Evolutionary conservation across 2,329 filamentous ascomycete genomes (phyloP).

Genomic region (Stenocarpella maydis): DNA sequence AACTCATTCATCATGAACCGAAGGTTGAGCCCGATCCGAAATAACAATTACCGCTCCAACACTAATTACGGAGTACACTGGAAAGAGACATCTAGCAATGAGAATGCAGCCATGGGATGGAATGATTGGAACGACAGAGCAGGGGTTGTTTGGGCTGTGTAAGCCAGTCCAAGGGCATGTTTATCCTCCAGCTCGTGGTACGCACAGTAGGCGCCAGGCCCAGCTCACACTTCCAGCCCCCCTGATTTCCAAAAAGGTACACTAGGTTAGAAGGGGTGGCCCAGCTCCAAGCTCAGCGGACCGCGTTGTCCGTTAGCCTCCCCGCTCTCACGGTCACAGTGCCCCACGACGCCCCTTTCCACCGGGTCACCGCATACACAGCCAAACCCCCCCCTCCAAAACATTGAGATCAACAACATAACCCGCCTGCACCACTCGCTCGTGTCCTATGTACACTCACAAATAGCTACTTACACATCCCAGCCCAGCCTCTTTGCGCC

Average conservation of each 20-base stretch:
- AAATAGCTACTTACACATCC: background rate
- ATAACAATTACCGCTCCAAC: too few species aligned
- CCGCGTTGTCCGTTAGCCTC: background rate
- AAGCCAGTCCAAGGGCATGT: background rate
- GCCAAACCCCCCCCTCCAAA: background rate
- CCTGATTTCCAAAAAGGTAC: conserved; percentile 14
- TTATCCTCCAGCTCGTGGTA: background rate
- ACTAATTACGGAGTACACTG: too few species aligned
- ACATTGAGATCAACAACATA: conserved; percentile 29
- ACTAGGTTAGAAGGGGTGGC: conserved; percentile 20
- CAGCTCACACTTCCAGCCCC: conserved; percentile 17
- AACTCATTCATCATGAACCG: too few species aligned
- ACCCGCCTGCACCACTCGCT: conserved; percentile 23
- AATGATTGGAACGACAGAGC: background rate
- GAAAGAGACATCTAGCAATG: too few species aligned
- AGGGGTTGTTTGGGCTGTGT: too few species aligned
- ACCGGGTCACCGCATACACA: conserved; percentile 24
- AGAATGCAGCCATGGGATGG: background rate
- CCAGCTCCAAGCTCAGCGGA: conserved; percentile 22
- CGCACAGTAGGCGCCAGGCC: background rate
- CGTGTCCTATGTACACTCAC: conserved; percentile 12
- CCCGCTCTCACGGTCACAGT: background rate
- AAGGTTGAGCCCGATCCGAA: too few species aligned
- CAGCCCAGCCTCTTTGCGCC: conserved; percentile 3
- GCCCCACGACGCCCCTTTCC: conserved; percentile 2